Base-by-base conservation (phyloP, 352 stramenopile genomes). In the Phytopythium boreale region DNA sequence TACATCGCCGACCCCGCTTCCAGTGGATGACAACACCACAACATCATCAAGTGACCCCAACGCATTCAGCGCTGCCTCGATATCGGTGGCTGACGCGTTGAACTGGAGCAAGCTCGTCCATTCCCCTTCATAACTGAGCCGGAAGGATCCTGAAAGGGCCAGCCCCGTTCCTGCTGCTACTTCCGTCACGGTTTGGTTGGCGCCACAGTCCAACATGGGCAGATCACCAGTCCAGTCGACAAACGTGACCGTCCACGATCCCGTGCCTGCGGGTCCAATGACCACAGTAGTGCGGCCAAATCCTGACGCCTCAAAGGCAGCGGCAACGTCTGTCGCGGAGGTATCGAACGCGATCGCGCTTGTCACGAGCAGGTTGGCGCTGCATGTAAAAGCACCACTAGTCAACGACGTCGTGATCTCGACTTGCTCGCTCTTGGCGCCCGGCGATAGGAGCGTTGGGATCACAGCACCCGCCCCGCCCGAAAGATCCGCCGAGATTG, bases 351-450 rank as follows among this genome's bases (percentile, higher is more conserved):
- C 20, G 26, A 88, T 82, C 2, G 61, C 20, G 4, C 2, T 39
- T 0, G 72, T 55, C 34, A 47, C 9, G 56, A 51, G 19, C 10
- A 34, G 6, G 22, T 31, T 22, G 7, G 29, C 66, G 6, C 22
- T 59, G 39, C 80, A 87, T 0, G 47, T 60, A 52, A 89, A 89
- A 1, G 41, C 65, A 4, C 80, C 80, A 56, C 71, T 82, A 19
- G 73, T 75, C 14, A 77, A 44, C 0, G 65, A 34, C 0, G 77
- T 84, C 20, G 62, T 47, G 24, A 89, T 68, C 24, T 69, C 60
- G 43, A 87, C 71, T 29, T 78, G 73, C 59, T 84, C 77, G 14
- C 67, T 72, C 47, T 85, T 83, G 1, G 68, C 67, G 19, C 80
- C 77, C 5, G 63, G 17, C 0, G 68, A 67, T 14, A 70, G 11